phyloP scores from a whole-genome alignment of 768 basidiomycete species.

The Nevesoporus exiguus region DNA sequence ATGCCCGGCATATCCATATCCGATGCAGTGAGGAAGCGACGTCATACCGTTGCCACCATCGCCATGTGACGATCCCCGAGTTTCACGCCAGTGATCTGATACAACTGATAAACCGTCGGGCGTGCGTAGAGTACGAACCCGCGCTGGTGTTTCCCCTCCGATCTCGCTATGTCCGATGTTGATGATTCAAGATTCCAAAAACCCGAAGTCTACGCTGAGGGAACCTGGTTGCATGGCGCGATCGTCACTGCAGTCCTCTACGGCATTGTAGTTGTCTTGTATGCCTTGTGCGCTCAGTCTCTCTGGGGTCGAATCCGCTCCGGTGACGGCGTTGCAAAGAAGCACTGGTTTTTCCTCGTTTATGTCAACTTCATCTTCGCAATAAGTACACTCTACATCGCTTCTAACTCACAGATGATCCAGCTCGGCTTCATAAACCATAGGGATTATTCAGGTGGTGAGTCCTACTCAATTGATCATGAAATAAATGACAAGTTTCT shows the following conservation, averaged over 20 bases:
- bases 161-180: constrained; percentile 14
- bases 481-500: background rate
- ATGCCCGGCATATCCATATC: background rate
- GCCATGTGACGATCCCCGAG: background rate
- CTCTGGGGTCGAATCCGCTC: constrained; percentile 24
- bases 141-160: background rate
- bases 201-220: constrained; percentile 21
- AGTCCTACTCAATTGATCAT: background rate
- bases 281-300: constrained; percentile 24
- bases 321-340: constrained; percentile 6
- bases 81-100: background rate
- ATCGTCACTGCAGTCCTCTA: constrained; percentile 27
- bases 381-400: constrained; percentile 28
- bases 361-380: constrained; percentile 30
- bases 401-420: constrained; percentile 22
- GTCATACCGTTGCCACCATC: background rate
- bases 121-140: background rate
- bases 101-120: background rate
- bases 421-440: constrained; percentile 31
- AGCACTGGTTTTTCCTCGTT: constrained; percentile 27
- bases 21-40: background rate
- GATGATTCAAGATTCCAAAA: constrained; percentile 9
- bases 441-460: constrained; percentile 33
- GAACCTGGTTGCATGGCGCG: constrained; percentile 31
- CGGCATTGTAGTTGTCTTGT: constrained; percentile 26